phyloP scores from a whole-genome alignment of 2,329 filamentous ascomycete species.

The Daldinia eschscholtzii region DNA sequence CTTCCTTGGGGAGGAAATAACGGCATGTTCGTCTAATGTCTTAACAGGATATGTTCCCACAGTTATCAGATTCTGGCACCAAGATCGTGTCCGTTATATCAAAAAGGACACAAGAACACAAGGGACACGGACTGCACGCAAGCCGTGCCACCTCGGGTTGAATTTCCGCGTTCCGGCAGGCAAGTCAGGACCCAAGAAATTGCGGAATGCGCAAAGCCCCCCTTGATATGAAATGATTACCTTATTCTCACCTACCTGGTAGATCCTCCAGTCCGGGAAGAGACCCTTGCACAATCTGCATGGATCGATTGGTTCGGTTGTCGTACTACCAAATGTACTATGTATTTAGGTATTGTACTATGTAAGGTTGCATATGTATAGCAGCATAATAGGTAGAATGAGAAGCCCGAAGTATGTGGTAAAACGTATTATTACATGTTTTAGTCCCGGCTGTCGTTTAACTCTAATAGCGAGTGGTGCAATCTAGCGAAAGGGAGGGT shows the following conservation, averaged over 20 bases:
- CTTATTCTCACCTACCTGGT: constrained; percentile 12
- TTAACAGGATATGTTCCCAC: constrained; percentile 11
- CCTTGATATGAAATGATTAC: constrained; percentile 20
- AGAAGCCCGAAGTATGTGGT: constrained; percentile 3
- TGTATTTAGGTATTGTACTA: too few species aligned
- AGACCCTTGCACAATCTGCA: constrained; percentile 22
- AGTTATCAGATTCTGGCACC: constrained; percentile 37
- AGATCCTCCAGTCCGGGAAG: constrained; percentile 13
- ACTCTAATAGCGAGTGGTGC: constrained; percentile 20
- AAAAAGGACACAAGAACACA: neutral
- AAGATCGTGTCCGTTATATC: constrained; percentile 38
- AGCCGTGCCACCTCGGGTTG: constrained; percentile 31
- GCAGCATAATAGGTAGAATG: constrained; percentile 11
- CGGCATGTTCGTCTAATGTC: constrained; percentile 24
- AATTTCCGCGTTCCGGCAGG: constrained; percentile 39
- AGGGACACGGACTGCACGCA: constrained; percentile 31
- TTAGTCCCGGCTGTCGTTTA: constrained; percentile 27
- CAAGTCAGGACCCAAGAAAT: constrained; percentile 26
- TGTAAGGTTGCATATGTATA: neutral
- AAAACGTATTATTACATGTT: constrained; percentile 7
- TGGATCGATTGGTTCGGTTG: constrained; percentile 28
- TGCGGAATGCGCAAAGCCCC: constrained; percentile 12
- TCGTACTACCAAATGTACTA: constrained; percentile 1
- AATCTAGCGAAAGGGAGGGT: constrained; percentile 12
- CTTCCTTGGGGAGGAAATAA: constrained; percentile 26